phyloP scores from a whole-genome alignment of 1,139 yeast genomes.

The Scheffersomyces insectosa region DNA sequence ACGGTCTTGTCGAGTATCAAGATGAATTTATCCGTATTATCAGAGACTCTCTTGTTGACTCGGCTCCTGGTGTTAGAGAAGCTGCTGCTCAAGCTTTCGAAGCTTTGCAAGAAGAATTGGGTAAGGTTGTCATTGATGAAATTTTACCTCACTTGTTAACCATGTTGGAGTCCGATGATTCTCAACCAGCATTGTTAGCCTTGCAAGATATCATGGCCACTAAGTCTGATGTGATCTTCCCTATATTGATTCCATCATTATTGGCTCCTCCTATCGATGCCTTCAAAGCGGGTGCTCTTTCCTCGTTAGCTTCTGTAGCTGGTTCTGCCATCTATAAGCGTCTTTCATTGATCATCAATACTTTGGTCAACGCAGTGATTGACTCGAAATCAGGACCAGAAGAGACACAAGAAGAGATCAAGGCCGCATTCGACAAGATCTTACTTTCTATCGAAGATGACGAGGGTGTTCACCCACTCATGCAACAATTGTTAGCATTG shows the following conservation, averaged over 20 bases:
- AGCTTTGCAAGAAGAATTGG: slow-evolving; percentile 75
- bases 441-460: slow-evolving; percentile 72
- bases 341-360: slow-evolving; percentile 67
- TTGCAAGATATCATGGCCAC: slow-evolving; percentile 91
- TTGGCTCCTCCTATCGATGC: slow-evolving; percentile 79
- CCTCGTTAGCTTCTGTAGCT: slow-evolving; percentile 88
- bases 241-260: slow-evolving; percentile 85
- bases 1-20: slow-evolving; percentile 66
- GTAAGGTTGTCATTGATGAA: slow-evolving; percentile 84
- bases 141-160: slow-evolving; percentile 81
- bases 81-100: slow-evolving; percentile 94
- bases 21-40: slow-evolving; percentile 71
- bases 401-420: slow-evolving; percentile 40
- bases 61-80: slow-evolving; percentile 72
- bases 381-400: slow-evolving; percentile 34
- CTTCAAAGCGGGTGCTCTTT: slow-evolving; percentile 83
- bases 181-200: slow-evolving; percentile 83
- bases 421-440: slow-evolving; percentile 64
- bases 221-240: slow-evolving; percentile 89
- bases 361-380: slow-evolving; percentile 66
- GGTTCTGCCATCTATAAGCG: slow-evolving; percentile 80
- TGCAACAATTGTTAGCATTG: slow-evolving; percentile 76
- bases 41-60: slow-evolving; percentile 76
- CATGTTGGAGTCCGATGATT: slow-evolving; percentile 64
- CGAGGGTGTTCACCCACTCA: slow-evolving; percentile 80